Conservation (phyloP, 2,329 filamentous ascomycete genomes). For the Xylaria sp. region DNA sequence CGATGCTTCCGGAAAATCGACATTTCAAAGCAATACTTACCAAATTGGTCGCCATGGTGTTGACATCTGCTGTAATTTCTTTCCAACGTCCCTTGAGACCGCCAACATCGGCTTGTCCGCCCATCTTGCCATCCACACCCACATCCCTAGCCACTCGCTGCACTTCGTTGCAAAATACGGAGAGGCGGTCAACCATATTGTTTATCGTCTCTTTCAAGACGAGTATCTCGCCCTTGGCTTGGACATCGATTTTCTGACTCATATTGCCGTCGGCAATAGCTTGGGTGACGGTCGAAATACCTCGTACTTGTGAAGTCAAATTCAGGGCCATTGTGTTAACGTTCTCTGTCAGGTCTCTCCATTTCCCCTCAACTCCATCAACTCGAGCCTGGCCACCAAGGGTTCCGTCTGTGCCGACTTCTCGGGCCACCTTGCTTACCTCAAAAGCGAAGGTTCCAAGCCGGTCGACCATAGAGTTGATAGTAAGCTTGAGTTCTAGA, state of each 20-base stretch:
- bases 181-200: conserved; percentile 96
- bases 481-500: conserved; percentile 92
- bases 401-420: conserved; percentile 95
- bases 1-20: neutral
- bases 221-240: conserved; percentile 93
- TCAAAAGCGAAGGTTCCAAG: conserved; percentile 95
- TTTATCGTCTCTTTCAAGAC: conserved; percentile 97
- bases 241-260: conserved; percentile 94
- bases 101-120: conserved; percentile 93
- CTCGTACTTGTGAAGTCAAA: conserved; percentile 80
- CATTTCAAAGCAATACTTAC: conserved; percentile 51
- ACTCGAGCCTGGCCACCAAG: conserved; percentile 94
- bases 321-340: conserved; percentile 82
- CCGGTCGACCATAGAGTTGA: conserved; percentile 99
- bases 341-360: conserved; percentile 95
- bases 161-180: conserved; percentile 95
- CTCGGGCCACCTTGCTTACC: conserved; percentile 92
- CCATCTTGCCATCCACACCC: conserved; percentile 98
- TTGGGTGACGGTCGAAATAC: conserved; percentile 93
- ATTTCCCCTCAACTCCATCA: conserved; percentile 95
- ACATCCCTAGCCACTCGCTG: conserved; percentile 97
- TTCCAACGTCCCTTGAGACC: conserved; percentile 96
- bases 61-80: conserved; percentile 96
- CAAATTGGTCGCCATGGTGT: conserved; percentile 83
- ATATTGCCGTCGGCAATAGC: conserved; percentile 96